Percentiles rank a stretch among this genome's conserved stretches.
These are phyloP conservation scores for maize (Zea mays) DNA, from an alignment of 176 grass and related monocot species.

Conservation along the genomic window DNA sequence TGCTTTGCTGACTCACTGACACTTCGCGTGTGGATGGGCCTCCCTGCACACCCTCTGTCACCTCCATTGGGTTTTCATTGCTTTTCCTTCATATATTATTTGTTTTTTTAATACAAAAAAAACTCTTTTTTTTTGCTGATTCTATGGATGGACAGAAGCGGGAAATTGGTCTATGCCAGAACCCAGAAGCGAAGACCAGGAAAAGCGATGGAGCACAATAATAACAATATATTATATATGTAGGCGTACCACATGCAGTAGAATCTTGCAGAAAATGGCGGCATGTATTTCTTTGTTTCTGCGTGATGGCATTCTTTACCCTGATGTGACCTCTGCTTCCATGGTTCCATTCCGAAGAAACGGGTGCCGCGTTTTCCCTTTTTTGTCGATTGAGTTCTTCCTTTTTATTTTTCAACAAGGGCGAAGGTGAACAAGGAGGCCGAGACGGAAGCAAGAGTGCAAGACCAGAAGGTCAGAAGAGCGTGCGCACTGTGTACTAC, in stretches of 20 bases:
- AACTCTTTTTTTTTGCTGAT: no score
- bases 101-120: no score
- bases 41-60: no score
- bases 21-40: no score
- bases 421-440: background rate
- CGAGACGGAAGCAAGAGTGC: background rate
- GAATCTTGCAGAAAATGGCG: slow-evolving; percentile 37
- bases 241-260: slow-evolving; percentile 16
- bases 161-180: slow-evolving; percentile 12
- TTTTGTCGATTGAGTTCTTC: background rate
- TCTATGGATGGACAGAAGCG: no score
- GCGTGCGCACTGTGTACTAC: background rate
- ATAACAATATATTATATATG: no score
- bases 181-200: no score
- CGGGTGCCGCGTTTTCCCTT: background rate
- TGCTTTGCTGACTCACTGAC: no score
- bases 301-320: background rate
- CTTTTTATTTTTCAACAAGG: background rate
- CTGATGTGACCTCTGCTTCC: slow-evolving; percentile 28
- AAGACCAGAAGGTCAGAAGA: background rate
- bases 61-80: no score
- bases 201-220: no score
- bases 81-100: no score
- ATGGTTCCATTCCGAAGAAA: background rate
- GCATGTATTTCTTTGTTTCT: slow-evolving; percentile 1